A percentile compares a stretch with the other conserved stretches of the same genome.
Conservation (phyloP, 2,329 filamentous ascomycete genomes). For the Stemphylium beticola region DNA sequence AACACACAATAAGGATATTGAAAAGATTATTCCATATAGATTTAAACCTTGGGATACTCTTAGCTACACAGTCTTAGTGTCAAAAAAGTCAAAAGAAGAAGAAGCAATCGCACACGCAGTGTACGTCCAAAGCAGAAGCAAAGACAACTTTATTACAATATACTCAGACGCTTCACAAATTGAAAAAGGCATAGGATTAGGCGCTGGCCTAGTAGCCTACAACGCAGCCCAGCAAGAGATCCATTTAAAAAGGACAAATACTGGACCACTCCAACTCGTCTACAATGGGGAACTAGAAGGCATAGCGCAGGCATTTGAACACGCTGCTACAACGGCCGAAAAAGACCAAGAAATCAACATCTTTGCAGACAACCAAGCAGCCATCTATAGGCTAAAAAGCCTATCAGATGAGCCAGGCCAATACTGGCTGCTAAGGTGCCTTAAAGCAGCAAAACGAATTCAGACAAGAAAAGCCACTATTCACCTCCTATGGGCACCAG, state of each 20-base stretch:
- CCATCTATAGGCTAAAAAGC: neutral
- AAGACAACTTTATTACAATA: neutral
- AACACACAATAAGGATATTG: neutral
- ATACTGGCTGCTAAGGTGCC: neutral
- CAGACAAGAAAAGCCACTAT: neutral
- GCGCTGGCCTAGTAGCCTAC: neutral
- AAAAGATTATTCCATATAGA: neutral
- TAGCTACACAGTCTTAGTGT: neutral
- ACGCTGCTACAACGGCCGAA: neutral
- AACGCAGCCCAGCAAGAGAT: too few relatives aligned
- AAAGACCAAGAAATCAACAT: neutral
- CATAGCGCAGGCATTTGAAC: neutral
- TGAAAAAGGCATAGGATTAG: neutral
- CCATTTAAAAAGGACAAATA: neutral
- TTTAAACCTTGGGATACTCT: neutral
- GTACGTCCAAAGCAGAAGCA: neutral
- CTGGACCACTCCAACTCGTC: neutral
- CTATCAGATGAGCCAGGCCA: neutral
- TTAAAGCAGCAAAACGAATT: neutral
- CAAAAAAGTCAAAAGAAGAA: neutral
- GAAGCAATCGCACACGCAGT: neutral
- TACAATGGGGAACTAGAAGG: neutral
- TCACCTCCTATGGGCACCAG: neutral
- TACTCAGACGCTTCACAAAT: neutral
- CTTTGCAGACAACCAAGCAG: neutral